Conservation (phyloP, 2,329 filamentous ascomycete species). For the Epichloe hybrida region DNA sequence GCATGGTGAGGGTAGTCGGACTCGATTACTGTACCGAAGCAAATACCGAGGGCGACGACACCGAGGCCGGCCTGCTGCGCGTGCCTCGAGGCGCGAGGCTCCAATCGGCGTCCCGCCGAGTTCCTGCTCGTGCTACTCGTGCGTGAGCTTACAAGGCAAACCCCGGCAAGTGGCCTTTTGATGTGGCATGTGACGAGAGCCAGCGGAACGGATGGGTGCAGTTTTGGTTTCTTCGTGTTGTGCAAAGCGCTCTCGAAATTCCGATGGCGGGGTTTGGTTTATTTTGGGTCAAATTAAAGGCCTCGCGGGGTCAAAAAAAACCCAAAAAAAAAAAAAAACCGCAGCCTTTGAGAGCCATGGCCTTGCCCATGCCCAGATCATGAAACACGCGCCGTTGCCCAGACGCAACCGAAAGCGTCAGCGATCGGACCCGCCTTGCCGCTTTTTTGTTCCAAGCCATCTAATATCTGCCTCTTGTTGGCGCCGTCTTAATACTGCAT, state of each 20-base stretch:
- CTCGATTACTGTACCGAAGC: background rate
- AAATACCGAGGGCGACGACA: too few species aligned
- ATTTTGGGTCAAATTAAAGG: too few species aligned
- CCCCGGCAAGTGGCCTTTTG: background rate
- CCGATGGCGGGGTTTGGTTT: background rate
- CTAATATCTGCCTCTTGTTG: too few species aligned
- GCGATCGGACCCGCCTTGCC: too few species aligned
- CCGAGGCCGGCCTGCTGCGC: background rate
- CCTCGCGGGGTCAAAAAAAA: too few species aligned
- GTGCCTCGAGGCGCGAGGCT: background rate
- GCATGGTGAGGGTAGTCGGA: slow-evolving; percentile 34
- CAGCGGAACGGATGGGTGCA: too few species aligned
- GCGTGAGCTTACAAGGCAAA: background rate
- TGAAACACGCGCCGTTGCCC: background rate
- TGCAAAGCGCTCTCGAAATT: background rate
- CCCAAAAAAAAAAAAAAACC: too few species aligned
- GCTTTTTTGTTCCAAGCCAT: too few species aligned
- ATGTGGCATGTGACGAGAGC: background rate
- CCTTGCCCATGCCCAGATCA: too few species aligned
- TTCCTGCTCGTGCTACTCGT: background rate
- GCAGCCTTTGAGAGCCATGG: too few species aligned
- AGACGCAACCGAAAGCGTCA: background rate
- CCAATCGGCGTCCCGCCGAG: background rate
- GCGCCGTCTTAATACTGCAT: too few species aligned
- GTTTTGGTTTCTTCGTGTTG: too few species aligned